Conservation (phyloP, 352 stramenopile genomes). For the Phytopythium boreale region DNA sequence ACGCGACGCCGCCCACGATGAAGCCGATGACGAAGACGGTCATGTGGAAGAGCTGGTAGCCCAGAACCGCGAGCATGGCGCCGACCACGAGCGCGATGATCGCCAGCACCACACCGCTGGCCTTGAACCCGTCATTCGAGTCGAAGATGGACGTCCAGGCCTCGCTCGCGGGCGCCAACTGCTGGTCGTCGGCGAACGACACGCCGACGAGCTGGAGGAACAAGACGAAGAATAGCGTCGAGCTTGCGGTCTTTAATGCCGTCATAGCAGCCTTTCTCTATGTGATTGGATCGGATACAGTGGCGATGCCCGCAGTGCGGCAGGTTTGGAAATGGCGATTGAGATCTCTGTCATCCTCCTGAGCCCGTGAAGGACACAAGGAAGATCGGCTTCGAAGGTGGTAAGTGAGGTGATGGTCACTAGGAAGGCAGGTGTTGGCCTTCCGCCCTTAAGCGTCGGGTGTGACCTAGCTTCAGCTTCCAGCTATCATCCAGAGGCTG, state of each 20-base stretch:
- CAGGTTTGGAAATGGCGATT: neutral
- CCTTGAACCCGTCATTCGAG: slow-evolving; percentile 26
- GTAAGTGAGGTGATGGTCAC: neutral
- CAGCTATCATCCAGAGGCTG: neutral
- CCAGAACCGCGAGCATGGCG: slow-evolving; percentile 28
- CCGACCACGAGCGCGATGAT: slow-evolving; percentile 30
- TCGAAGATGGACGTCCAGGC: slow-evolving; percentile 26
- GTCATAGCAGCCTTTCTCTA: neutral
- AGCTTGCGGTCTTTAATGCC: neutral
- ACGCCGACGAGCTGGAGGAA: slow-evolving; percentile 3
- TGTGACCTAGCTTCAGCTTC: neutral
- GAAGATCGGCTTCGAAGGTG: neutral
- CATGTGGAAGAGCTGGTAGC: slow-evolving; percentile 45
- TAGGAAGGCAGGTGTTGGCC: no score
- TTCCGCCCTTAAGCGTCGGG: neutral
- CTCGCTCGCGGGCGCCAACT: slow-evolving; percentile 14
- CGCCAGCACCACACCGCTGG: slow-evolving; percentile 29
- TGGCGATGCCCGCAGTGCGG: neutral
- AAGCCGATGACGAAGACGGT: slow-evolving; percentile 36
- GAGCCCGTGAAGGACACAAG: neutral
- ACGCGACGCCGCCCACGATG: slow-evolving; percentile 18
- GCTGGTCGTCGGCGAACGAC: neutral
- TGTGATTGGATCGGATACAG: neutral
- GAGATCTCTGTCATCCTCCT: neutral
- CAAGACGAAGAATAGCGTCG: slow-evolving; percentile 6